phyloP scores from a whole-genome alignment of 2,329 filamentous ascomycete species.

The Fusarium dlaminii region DNA sequence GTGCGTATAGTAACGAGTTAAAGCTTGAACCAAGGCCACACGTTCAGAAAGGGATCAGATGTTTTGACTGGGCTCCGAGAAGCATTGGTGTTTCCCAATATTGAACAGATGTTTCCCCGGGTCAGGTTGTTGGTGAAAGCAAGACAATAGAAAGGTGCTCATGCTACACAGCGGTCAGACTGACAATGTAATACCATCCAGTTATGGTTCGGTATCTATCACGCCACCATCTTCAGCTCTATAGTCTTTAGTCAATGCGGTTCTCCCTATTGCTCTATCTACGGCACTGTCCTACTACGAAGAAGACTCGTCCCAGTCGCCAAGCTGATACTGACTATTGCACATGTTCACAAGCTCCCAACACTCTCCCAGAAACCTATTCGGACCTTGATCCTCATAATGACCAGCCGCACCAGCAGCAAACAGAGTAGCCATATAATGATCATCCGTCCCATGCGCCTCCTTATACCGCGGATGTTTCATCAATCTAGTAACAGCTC shows the following conservation, averaged over 20 bases:
- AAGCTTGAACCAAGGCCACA: background rate
- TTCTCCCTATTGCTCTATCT: background rate
- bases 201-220: no score
- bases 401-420: constrained; percentile 66
- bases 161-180: background rate
- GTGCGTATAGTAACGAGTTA: no score
- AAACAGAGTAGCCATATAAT: constrained; percentile 73
- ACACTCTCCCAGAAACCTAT: constrained; percentile 62
- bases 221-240: no score
- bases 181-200: no score
- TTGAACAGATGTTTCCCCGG: background rate
- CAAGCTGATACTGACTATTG: constrained; percentile 67
- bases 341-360: constrained; percentile 74
- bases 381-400: constrained; percentile 54
- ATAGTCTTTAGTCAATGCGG: no score
- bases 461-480: constrained; percentile 73
- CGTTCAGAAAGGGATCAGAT: no score
- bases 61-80: background rate
- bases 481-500: constrained; percentile 69
- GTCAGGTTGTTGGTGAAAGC: background rate
- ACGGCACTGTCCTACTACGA: accelerated
- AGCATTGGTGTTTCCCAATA: background rate
- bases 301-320: constrained; percentile 35
- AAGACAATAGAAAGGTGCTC: background rate
- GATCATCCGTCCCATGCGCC: constrained; percentile 75